Base-by-base conservation (phyloP, 805 yeast species). In the Ogataea sp. region DNA sequence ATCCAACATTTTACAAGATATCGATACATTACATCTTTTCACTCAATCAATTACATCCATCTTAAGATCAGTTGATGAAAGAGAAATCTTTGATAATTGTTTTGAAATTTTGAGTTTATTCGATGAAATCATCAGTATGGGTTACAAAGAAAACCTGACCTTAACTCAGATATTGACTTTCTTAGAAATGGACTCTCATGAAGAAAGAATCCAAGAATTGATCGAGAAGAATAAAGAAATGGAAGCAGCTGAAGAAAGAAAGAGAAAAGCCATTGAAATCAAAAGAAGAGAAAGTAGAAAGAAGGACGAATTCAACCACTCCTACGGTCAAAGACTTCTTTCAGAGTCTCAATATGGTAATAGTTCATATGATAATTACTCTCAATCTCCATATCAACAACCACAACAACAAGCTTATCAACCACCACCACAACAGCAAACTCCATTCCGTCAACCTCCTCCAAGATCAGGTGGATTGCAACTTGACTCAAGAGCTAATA, bases 131-230 rank as follows among this genome's bases (percentile, higher is more conserved):
- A 78, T 93, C 50, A 78, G 79, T 39, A 69, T 86, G 64, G 98
- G 98, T 15, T 87, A 82, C 67, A 79, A 85, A 48, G 99, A 93
- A 61, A 83, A 87, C 61, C 67, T 90, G 48, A 77, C 93, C 1
- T 59, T 82, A 47, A 61, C 79, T 43, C 97, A 93, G 66, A 83
- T 93, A 47, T 78, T 76, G 59, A 85, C 94, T 11, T 90, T 85
- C 64, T 69, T 93, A 67, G 90, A 87, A 58, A 90, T 93, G 97
- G 97, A 93, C 64, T 84, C 95, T 31, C 97, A 93, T 60, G 98
- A 93, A 65, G 99, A 93, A 66, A 90, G 86, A 70, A 90, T 94
- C 56, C 97, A 93, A 69, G 97, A 93, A 59, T 89, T 93, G 59
- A 93, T 93, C 53, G 97, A 87, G 65, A 80, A 89, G 61, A 93